These are phyloP conservation scores for Vanrija sp. DNA, from an alignment of 1,284 basidiomycete species.

Conservation along the genomic window DNA sequence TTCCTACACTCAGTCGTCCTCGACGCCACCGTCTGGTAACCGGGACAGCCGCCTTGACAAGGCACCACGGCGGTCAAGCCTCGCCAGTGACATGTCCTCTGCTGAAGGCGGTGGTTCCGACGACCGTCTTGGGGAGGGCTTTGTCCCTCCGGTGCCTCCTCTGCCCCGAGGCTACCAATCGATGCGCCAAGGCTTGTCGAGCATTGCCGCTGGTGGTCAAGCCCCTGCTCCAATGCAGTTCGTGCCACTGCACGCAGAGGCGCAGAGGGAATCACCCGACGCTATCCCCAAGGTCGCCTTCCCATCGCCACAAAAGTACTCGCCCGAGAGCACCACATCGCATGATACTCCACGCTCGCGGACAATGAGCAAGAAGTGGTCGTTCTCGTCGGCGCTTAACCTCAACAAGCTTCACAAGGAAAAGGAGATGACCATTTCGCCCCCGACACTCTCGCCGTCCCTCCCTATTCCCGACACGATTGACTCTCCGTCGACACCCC, in stretches of 20 bases:
- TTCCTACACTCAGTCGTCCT: constrained; percentile 52
- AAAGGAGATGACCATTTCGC: constrained; percentile 22
- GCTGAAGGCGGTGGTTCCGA: constrained; percentile 7
- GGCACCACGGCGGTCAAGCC: constrained; percentile 53
- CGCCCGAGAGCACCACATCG: constrained; percentile 10
- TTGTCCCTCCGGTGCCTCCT: constrained; percentile 92
- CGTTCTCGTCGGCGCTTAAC: constrained; percentile 84
- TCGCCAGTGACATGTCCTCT: constrained; percentile 74
- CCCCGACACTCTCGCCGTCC: not conserved
- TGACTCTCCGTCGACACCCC: constrained; percentile 17
- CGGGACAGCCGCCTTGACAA: constrained; percentile 52
- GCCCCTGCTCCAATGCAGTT: constrained; percentile 10
- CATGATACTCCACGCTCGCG: constrained; percentile 10
- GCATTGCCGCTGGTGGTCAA: constrained; percentile 7
- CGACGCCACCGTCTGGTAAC: constrained; percentile 56
- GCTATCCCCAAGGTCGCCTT: constrained; percentile 2
- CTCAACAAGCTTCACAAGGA: constrained; percentile 56
- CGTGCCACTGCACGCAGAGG: constrained; percentile 6
- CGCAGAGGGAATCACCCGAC: not conserved
- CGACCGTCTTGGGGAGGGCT: constrained; percentile 46
- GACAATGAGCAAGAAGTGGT: constrained; percentile 82
- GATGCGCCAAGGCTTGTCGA: constrained; percentile 30
- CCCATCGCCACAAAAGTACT: constrained; percentile 9
- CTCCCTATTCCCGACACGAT: not conserved
- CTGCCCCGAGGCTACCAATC: constrained; percentile 88